phyloP scores from a whole-genome alignment of 1,284 basidiomycete species.

The Cryptococcus jaspeensis region DNA sequence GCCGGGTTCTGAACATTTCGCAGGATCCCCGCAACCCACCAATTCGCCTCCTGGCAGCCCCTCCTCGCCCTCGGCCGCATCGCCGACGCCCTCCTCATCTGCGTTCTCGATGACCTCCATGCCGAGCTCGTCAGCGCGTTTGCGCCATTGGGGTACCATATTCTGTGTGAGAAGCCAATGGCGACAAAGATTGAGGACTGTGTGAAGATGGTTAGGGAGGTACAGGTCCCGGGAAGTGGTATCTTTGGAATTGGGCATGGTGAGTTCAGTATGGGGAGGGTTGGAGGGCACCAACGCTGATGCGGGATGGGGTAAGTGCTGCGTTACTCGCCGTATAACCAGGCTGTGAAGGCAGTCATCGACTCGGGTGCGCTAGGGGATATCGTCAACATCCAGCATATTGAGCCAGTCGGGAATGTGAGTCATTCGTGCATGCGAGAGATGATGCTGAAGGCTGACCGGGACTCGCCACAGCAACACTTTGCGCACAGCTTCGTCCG shows the following conservation, averaged over 20 bases:
- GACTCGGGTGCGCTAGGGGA: constrained; percentile 69
- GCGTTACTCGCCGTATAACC: constrained; percentile 78
- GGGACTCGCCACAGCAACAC: constrained; percentile 62
- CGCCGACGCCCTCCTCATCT: constrained; percentile 74
- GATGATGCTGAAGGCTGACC: constrained; percentile 43
- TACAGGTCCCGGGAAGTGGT: constrained; percentile 57
- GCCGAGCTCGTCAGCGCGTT: constrained; percentile 69
- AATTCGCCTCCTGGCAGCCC: constrained; percentile 70
- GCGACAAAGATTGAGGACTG: constrained; percentile 71
- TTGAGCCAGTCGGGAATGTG: constrained; percentile 42
- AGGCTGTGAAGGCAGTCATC: constrained; percentile 66
- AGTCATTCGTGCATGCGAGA: constrained; percentile 12
- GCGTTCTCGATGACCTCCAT: constrained; percentile 71
- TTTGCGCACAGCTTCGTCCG: constrained; percentile 70
- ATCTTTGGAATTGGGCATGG: constrained; percentile 82
- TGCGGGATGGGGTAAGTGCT: no score
- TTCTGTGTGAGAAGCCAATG: constrained; percentile 88
- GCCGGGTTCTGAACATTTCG: no score
- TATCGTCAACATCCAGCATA: constrained; percentile 64
- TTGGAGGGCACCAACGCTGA: no score
- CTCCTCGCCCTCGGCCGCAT: constrained; percentile 66
- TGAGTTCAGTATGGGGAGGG: no score
- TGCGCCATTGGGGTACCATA: constrained; percentile 74
- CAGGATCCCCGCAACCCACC: constrained; percentile 61
- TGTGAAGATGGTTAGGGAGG: constrained; percentile 67